Base-by-base conservation (phyloP, 805 yeast species). In the Candida ovalis region DNA sequence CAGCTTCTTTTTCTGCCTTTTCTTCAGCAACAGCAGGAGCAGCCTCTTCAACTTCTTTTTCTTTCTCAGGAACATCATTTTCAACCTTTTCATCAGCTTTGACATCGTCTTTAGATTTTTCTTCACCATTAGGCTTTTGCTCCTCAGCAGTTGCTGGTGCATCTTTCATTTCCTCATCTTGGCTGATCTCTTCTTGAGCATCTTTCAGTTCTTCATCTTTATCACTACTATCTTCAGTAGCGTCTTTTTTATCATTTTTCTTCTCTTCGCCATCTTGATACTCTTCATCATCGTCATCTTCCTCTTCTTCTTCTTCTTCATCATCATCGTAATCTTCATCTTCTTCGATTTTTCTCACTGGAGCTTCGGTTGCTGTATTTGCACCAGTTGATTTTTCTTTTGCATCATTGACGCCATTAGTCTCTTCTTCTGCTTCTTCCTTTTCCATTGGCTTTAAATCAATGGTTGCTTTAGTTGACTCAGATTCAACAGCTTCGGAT, bases 301-400 rank as follows among this genome's bases (percentile, higher is more conserved):
- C 48, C n/a, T 43, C 51, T 19, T 48, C 45, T 17, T 47, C 53
- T 13, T 46, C 54, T 10, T 47, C 53, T 12, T 56, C 58, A 19
- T 58, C 68, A 22, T 66, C 72, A 47, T 68, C 72, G 44, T 68
- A 68, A 48, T 68, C 62, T 40, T 68, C 72, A 51, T 68, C 72
- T 51, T 68, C 72, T 28, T 68, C 70, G 19, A 68, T 57, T 35
- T 59, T 55, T 43, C 72, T 60, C n/a, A 66, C 60, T 12, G 65
- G 66, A 36, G 60, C 61, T 44, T 64, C 67, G 23, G 43, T 10
- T 4, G 32, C 17, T 4, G 22, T 7, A 15, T 10, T 13, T 12
- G 37, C 22, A 28, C 10, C 13, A n/a, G 32, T 50, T 18, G 46
- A 48, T 40, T 56, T 55, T 37, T 45, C 52, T 23, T 48, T 54